Conservation (phyloP, 192 early-diverging fungal genomes). For the Dispira simplex region DNA sequence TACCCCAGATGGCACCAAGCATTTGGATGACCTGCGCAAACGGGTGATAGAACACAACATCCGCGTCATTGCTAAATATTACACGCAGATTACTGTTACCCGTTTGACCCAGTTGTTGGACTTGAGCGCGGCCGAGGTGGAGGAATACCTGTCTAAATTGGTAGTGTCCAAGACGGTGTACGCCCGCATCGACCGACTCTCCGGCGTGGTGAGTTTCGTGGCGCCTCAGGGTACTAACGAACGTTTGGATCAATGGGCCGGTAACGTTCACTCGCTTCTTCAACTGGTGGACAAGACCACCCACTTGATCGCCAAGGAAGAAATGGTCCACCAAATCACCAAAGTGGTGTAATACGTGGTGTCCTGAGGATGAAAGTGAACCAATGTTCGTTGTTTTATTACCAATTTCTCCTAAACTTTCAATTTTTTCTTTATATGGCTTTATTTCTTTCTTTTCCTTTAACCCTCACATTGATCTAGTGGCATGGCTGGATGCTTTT, state of each 20-base stretch:
- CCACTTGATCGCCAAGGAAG: constrained; percentile 79
- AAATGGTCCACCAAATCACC: constrained; percentile 75
- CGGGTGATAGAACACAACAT: constrained; percentile 98
- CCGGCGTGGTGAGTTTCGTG: constrained; percentile 79
- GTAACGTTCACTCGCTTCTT: constrained; percentile 74
- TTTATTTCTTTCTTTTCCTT: too few relatives aligned
- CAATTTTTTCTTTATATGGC: too few relatives aligned
- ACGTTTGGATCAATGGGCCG: constrained; percentile 86
- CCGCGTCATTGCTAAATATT: constrained; percentile 93
- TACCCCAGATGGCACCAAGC: constrained; percentile 62
- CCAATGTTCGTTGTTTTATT: too few relatives aligned
- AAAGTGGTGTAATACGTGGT: constrained; percentile 28
- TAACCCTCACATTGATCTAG: too few relatives aligned
- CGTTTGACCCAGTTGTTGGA: constrained; percentile 85
- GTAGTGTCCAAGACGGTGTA: constrained; percentile 92
- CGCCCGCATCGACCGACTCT: constrained; percentile 87
- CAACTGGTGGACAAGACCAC: constrained; percentile 90
- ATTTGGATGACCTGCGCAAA: constrained; percentile 74
- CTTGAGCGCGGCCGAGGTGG: constrained; percentile 65
- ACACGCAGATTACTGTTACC: constrained; percentile 70
- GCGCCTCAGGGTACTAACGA: constrained; percentile 73
- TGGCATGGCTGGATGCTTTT: too few relatives aligned
- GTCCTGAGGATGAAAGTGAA: constrained; percentile 1
- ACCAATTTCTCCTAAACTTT: too few relatives aligned
- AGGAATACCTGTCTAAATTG: constrained; percentile 83